Evolutionary conservation across 352 stramenopile species (phyloP).

Genomic region (Elongisporangium anandrum): DNA sequence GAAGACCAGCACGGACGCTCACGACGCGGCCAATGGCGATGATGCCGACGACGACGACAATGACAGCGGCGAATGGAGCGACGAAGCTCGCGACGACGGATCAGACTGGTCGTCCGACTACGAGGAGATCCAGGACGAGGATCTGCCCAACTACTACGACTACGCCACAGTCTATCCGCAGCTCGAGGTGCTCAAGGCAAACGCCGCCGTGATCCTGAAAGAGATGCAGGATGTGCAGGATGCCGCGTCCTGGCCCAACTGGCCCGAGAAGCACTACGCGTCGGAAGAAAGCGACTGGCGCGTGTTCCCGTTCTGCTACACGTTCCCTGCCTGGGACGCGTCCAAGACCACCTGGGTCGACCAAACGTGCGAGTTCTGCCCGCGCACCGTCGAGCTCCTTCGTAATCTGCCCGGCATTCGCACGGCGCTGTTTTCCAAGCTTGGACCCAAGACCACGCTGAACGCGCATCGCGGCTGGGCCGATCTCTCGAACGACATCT

Average conservation of each 20-base stretch:
- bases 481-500: conserved; percentile 87
- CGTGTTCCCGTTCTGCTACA: conserved; percentile 90
- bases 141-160: conserved; percentile 70
- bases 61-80: conserved; percentile 23
- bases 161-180: conserved; percentile 77
- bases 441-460: conserved; percentile 75
- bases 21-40: background rate
- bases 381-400: conserved; percentile 71
- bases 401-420: conserved; percentile 58
- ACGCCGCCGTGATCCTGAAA: conserved; percentile 72
- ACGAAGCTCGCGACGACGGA: conserved; percentile 11
- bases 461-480: conserved; percentile 80
- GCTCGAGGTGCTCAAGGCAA: conserved; percentile 61
- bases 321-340: conserved; percentile 83
- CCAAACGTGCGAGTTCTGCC: conserved; percentile 70
- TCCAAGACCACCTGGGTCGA: conserved; percentile 82
- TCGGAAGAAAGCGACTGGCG: conserved; percentile 69
- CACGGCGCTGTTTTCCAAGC: conserved; percentile 88
- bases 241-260: conserved; percentile 68
- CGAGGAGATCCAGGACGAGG: conserved; percentile 66
- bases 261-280: conserved; percentile 84
- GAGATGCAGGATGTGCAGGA: conserved; percentile 65
- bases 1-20: conserved; percentile 21
- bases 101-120: conserved; percentile 25
- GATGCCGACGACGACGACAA: conserved; percentile 22